Evolutionary conservation across 495 filamentous ascomycete genomes (phyloP).

Genomic region (Penicillium tannophilum): DNA sequence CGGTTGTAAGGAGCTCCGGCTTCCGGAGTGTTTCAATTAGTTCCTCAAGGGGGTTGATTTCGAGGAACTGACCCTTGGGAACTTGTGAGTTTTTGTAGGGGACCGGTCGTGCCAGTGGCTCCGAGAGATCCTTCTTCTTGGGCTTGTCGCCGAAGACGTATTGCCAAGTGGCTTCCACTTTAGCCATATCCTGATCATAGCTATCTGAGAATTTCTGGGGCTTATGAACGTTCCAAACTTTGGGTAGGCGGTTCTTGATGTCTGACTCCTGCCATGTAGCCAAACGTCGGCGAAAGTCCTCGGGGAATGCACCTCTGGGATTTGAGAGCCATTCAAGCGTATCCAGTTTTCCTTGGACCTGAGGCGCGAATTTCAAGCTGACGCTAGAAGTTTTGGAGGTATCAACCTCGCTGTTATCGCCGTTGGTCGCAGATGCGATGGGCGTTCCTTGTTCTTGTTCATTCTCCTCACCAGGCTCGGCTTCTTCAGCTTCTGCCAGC

Average conservation of each 20-base stretch:
- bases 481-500: slow-evolving; percentile 12
- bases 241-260: slow-evolving; percentile 60
- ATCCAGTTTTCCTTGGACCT: slow-evolving; percentile 15
- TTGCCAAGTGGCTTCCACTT: slow-evolving; percentile 35
- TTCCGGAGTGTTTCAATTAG: slow-evolving; percentile 40
- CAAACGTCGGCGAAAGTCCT: slow-evolving; percentile 22
- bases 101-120: slow-evolving; percentile 48
- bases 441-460: slow-evolving; percentile 6
- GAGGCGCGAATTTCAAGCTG: slow-evolving; percentile 4
- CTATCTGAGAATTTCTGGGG: slow-evolving; percentile 46
- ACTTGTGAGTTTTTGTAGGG: slow-evolving; percentile 41
- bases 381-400: slow-evolving; percentile 3
- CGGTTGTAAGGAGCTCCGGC: slow-evolving; percentile 36
- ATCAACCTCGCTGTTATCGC: slow-evolving; percentile 13
- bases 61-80: slow-evolving; percentile 48
- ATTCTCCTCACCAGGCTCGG: slow-evolving; percentile 17
- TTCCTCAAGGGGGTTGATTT: slow-evolving; percentile 35
- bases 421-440: slow-evolving; percentile 9
- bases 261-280: slow-evolving; percentile 24
- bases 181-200: slow-evolving; percentile 33
- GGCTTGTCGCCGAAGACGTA: slow-evolving; percentile 37
- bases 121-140: slow-evolving; percentile 47
- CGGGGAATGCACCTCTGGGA: slow-evolving; percentile 26
- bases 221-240: slow-evolving; percentile 60
- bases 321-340: slow-evolving; percentile 33